These are phyloP conservation scores for Penicillium longicatenatum DNA, from an alignment of 495 filamentous ascomycete species.

Conservation along the genomic window DNA sequence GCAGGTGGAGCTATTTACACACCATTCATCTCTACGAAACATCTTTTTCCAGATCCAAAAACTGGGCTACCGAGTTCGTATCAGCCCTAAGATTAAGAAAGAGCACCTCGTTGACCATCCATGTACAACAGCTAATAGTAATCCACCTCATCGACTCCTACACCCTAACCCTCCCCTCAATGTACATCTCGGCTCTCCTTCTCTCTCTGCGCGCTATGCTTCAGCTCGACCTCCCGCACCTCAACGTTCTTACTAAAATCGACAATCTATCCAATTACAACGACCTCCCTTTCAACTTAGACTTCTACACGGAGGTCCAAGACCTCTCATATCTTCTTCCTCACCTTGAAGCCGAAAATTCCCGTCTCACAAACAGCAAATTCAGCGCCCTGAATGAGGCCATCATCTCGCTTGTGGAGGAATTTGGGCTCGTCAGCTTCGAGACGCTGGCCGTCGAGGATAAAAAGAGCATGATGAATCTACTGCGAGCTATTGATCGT, in stretches of 20 bases:
- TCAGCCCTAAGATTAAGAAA: not conserved
- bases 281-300: slow-evolving; percentile 86
- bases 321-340: slow-evolving; percentile 84
- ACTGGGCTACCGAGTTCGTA: slow-evolving; percentile 84
- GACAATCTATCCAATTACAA: slow-evolving; percentile 83
- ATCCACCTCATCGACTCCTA: slow-evolving; percentile 91
- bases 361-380: slow-evolving; percentile 62
- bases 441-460: slow-evolving; percentile 96
- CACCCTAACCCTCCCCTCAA: slow-evolving; percentile 84
- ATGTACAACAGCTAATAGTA: slow-evolving; percentile 69
- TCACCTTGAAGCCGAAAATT: slow-evolving; percentile 64
- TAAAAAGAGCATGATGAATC: slow-evolving; percentile 90
- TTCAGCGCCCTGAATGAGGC: slow-evolving; percentile 83
- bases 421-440: slow-evolving; percentile 85
- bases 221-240: slow-evolving; percentile 91
- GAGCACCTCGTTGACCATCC: slow-evolving; percentile 17
- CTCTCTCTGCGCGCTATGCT: slow-evolving; percentile 95
- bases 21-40: slow-evolving; percentile 85
- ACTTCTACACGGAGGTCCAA: slow-evolving; percentile 98
- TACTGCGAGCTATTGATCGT: slow-evolving; percentile 83
- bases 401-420: slow-evolving; percentile 81
- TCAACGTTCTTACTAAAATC: slow-evolving; percentile 97
- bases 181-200: slow-evolving; percentile 91
- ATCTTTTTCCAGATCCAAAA: slow-evolving; percentile 90
- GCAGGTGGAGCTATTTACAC: slow-evolving; percentile 95